phyloP scores from a whole-genome alignment of 148 eudicot genomes.

The Suaeda aralocaspica region DNA sequence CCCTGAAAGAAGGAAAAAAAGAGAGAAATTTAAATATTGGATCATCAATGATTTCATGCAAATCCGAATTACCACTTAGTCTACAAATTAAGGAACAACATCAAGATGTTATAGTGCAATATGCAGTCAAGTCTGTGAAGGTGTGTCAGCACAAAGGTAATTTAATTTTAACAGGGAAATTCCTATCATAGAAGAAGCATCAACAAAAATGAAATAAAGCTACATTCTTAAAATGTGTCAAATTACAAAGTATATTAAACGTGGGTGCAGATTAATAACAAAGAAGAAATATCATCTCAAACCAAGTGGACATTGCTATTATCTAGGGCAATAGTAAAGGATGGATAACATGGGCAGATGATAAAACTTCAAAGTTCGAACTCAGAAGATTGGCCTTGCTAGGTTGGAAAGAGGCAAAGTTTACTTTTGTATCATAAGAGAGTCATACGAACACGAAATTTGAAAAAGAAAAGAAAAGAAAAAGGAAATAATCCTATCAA shows the following conservation, averaged over 20 bases:
- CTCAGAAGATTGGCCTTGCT: neutral
- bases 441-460: no score
- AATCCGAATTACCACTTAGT: neutral
- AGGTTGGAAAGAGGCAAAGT: neutral
- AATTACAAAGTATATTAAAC: neutral
- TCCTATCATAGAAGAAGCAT: no score
- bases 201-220: no score
- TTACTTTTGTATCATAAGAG: no score
- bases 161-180: no score
- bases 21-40: no score
- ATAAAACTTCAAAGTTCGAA: neutral
- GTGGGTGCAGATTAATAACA: neutral
- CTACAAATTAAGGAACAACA: neutral
- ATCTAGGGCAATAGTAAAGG: neutral
- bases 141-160: neutral
- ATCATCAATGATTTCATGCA: neutral
- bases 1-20: slow-evolving; percentile 30
- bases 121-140: neutral
- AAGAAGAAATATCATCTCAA: neutral
- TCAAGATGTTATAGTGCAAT: neutral
- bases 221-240: neutral
- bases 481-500: no score
- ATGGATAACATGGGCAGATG: neutral
- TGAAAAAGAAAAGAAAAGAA: no score
- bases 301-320: neutral